These are phyloP conservation scores for Fusarium paranaense DNA, from an alignment of 2,329 filamentous ascomycete species.

Conservation along the genomic window DNA sequence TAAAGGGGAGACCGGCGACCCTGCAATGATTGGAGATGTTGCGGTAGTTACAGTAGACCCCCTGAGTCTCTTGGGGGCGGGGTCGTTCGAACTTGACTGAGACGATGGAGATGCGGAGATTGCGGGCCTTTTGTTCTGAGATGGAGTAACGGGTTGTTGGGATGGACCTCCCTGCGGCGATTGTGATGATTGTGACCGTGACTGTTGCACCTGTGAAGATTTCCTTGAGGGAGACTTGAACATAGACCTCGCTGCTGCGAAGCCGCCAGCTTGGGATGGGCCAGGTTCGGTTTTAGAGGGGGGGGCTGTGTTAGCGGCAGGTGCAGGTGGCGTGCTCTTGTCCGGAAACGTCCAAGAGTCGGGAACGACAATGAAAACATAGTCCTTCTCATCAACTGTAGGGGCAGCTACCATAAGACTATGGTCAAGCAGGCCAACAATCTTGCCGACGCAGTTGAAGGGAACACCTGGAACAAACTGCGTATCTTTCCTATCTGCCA, in stretches of 20 bases:
- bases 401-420: not conserved
- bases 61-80: not conserved
- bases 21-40: not conserved
- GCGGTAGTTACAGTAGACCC: not conserved
- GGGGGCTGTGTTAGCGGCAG: not conserved
- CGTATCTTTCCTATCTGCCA: not conserved
- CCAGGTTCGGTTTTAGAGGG: not conserved
- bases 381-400: not conserved
- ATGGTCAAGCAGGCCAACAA: not conserved
- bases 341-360: not conserved
- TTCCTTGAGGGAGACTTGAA: not conserved
- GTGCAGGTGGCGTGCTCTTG: not conserved
- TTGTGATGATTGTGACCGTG: not conserved
- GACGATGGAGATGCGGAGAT: not conserved
- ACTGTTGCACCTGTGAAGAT: not conserved
- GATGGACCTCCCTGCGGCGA: not conserved
- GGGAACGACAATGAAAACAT: not conserved
- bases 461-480: not conserved
- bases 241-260: not conserved
- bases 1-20: slow-evolving; percentile 4
- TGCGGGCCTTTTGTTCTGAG: slow-evolving; percentile 9
- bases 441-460: not conserved
- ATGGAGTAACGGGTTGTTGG: not conserved
- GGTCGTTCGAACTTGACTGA: not conserved
- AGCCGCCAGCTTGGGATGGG: not conserved